phyloP scores from a whole-genome alignment of 345 rosid species.

The Salix purpurea region DNA sequence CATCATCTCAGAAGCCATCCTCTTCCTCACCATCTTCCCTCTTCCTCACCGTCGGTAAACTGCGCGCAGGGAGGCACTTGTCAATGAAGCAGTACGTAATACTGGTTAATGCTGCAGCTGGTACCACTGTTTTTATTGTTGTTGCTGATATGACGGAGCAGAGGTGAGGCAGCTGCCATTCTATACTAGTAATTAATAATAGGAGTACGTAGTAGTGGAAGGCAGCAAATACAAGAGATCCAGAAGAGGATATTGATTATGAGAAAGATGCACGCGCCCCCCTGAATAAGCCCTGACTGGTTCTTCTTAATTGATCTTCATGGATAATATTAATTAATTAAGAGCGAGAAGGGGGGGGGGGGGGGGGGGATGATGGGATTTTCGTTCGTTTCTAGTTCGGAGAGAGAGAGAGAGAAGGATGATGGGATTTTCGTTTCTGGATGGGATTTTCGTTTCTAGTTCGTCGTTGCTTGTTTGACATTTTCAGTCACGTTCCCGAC shows the following conservation, averaged over 20 bases:
- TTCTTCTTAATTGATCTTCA: conserved; percentile 6
- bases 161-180: conserved; percentile 10
- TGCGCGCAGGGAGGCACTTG: background rate
- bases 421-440: conserved; percentile 8
- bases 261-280: background rate
- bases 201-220: no score
- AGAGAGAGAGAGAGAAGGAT: conserved; percentile 13
- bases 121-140: conserved; percentile 5
- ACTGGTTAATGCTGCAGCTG: background rate
- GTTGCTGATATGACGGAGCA: background rate
- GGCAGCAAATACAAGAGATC: no score
- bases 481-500: conserved; percentile 24
- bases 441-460: conserved; percentile 11
- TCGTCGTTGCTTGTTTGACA: conserved; percentile 79
- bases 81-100: background rate
- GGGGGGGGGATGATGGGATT: conserved; percentile 16
- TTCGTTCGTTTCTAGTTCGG: conserved; percentile 27
- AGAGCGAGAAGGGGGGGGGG: conserved; percentile 2
- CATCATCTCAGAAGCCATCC: conserved; percentile 83
- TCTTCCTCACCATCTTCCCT: conserved; percentile 60
- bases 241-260: background rate
- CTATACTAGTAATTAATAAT: background rate
- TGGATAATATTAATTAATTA: background rate
- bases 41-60: background rate
- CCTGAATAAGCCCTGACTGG: background rate